Evolutionary conservation across 345 rosid species (phyloP).

Genomic region (Linum usitatissimum): DNA sequence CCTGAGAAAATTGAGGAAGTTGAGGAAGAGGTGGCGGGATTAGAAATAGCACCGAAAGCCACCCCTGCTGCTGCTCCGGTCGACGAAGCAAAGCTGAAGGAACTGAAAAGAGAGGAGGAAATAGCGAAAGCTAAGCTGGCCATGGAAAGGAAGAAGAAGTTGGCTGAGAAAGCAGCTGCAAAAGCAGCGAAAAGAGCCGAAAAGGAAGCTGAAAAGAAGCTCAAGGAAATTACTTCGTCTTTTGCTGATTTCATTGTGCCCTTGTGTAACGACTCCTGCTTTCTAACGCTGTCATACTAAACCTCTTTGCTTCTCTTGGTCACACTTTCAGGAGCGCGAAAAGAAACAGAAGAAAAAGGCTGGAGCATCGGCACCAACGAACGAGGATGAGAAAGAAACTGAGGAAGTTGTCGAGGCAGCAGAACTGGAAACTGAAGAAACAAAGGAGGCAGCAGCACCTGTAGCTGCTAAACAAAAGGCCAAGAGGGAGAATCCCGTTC

Average conservation of each 20-base stretch:
- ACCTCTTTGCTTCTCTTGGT: slow-evolving; percentile 5
- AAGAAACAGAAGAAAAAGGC: slow-evolving; percentile 80
- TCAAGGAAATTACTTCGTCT: slow-evolving; percentile 42
- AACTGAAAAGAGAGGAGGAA: slow-evolving; percentile 84
- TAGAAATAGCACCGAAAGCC: slow-evolving; percentile 23
- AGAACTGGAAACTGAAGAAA: slow-evolving; percentile 43
- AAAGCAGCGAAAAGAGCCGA: slow-evolving; percentile 85
- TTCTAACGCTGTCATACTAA: not conserved
- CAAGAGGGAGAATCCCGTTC: slow-evolving; percentile 34
- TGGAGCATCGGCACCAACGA: slow-evolving; percentile 20
- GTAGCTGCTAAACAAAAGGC: slow-evolving; percentile 32
- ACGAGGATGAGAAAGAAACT: slow-evolving; percentile 32
- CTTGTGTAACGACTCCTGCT: too few relatives aligned
- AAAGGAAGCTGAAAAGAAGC: slow-evolving; percentile 91
- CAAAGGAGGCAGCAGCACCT: slow-evolving; percentile 23
- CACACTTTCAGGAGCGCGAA: slow-evolving; percentile 63
- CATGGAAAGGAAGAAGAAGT: slow-evolving; percentile 88
- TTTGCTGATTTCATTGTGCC: not conserved
- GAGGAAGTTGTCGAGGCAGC: slow-evolving; percentile 40
- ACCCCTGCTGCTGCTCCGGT: slow-evolving; percentile 24
- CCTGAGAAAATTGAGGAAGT: slow-evolving; percentile 23
- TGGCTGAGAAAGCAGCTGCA: slow-evolving; percentile 81
- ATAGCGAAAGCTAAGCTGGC: slow-evolving; percentile 79
- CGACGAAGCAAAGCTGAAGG: slow-evolving; percentile 64
- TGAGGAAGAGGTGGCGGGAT: slow-evolving; percentile 29